phyloP scores from a whole-genome alignment of 495 filamentous ascomycete species.

The Beverwykella pulmonaria region DNA sequence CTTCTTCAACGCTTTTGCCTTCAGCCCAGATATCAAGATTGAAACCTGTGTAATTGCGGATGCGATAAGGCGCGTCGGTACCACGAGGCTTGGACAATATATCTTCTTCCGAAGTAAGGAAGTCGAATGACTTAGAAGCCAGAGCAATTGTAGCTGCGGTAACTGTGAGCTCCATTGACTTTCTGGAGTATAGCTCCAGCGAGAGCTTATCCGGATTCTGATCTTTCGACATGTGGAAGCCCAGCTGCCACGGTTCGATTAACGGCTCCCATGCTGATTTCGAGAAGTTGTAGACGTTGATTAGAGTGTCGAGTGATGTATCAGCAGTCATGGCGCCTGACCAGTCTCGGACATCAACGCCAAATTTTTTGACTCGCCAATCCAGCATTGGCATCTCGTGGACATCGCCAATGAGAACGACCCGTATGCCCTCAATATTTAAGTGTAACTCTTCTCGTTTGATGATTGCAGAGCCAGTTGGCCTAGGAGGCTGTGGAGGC shows the following conservation, averaged over 20 bases:
- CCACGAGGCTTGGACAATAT: conserved; percentile 92
- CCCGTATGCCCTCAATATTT: conserved; percentile 80
- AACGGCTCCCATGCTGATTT: conserved; percentile 98
- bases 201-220: conserved; percentile 73
- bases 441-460: conserved; percentile 84
- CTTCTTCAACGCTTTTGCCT: conserved; percentile 55
- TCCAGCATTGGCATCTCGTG: conserved; percentile 94
- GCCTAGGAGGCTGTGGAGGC: conserved; percentile 25
- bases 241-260: conserved; percentile 93
- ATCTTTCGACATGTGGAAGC: conserved; percentile 84
- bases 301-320: conserved; percentile 84
- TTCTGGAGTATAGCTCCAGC: conserved; percentile 83
- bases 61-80: conserved; percentile 86
- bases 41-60: conserved; percentile 95
- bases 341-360: conserved; percentile 83
- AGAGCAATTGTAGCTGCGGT: conserved; percentile 94
- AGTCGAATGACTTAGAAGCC: conserved; percentile 87
- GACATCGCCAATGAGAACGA: conserved; percentile 91
- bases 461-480: conserved; percentile 57
- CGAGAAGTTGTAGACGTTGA: conserved; percentile 98
- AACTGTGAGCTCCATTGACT: conserved; percentile 85
- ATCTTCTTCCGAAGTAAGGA: conserved; percentile 86
- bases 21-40: conserved; percentile 79
- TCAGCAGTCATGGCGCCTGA: conserved; percentile 84
- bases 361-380: conserved; percentile 90